phyloP scores from a whole-genome alignment of 345 rosid species.

The Melaleuca quinquenervia region DNA sequence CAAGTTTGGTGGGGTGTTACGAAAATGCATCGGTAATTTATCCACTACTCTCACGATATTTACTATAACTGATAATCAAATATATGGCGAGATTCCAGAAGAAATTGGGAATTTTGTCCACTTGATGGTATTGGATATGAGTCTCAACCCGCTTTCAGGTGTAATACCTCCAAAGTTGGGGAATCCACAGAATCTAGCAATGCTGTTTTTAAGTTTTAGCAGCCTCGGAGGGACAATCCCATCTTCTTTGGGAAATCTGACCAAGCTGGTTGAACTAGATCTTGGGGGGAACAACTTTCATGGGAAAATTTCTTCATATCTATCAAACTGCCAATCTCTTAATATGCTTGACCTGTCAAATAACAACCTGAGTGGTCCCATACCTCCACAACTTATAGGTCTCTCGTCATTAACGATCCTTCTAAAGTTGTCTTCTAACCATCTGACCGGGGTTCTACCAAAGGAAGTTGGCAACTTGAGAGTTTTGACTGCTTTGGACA shows the following conservation, averaged over 20 bases:
- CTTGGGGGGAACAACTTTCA: too few species aligned
- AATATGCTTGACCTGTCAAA: too few species aligned
- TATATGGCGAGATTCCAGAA: not conserved
- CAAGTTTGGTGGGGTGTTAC: not conserved
- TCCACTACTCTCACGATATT: not conserved
- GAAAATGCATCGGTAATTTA: not conserved
- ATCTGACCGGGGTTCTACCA: not conserved
- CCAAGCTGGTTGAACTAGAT: too few species aligned
- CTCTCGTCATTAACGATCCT: not conserved
- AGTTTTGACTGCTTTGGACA: not conserved
- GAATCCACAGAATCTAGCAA: not conserved
- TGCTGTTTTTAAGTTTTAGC: not conserved
- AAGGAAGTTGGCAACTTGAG: not conserved
- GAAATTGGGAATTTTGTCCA: not conserved
- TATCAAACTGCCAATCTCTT: too few species aligned
- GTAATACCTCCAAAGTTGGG: not conserved
- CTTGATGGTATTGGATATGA: not conserved
- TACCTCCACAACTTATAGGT: too few species aligned
- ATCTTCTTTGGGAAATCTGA: not conserved
- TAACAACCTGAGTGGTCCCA: too few species aligned
- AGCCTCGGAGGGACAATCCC: not conserved
- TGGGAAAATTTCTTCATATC: too few species aligned
- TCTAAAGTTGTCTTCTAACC: not conserved
- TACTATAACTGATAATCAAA: not conserved
- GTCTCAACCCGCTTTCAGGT: not conserved